A percentile compares a stretch with the other conserved stretches of the same genome.
Evolutionary conservation across 164 flowering plant species (phyloP).

Genomic region (Malania oleifera): DNA sequence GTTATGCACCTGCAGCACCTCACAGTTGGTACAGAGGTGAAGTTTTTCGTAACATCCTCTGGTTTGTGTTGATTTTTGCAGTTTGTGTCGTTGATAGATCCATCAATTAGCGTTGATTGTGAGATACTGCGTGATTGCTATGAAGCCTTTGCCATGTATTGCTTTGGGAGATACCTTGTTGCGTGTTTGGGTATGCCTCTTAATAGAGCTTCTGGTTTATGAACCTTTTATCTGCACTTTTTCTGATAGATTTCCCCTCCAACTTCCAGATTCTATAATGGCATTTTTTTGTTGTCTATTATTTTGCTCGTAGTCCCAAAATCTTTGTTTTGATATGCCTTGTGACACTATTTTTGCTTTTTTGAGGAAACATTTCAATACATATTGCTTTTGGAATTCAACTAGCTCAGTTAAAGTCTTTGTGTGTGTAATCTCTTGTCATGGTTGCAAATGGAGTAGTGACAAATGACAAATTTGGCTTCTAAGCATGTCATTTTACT

Average conservation of each 20-base stretch:
- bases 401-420: too few species aligned
- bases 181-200: conserved; percentile 84
- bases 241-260: not conserved
- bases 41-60: not conserved
- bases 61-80: conserved; percentile 23
- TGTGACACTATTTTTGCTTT: not conserved
- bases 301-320: not conserved
- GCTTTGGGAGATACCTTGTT: conserved; percentile 94
- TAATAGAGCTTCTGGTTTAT: not conserved
- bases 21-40: not conserved
- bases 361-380: not conserved
- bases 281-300: not conserved
- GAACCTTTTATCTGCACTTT: not conserved
- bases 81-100: conserved; percentile 77
- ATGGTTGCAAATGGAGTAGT: too few species aligned
- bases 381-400: too few species aligned
- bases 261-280: not conserved
- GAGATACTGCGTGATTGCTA: conserved; percentile 94
- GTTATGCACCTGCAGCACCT: not conserved
- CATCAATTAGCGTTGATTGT: conserved; percentile 75
- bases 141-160: conserved; percentile 99
- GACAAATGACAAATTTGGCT: too few species aligned
- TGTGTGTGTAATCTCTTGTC: too few species aligned
- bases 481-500: too few species aligned
- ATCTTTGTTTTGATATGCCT: not conserved